These are phyloP conservation scores for Anthracocystis panici-leucophaei DNA, from an alignment of 1,284 basidiomycete genomes.

Conservation along the genomic window DNA sequence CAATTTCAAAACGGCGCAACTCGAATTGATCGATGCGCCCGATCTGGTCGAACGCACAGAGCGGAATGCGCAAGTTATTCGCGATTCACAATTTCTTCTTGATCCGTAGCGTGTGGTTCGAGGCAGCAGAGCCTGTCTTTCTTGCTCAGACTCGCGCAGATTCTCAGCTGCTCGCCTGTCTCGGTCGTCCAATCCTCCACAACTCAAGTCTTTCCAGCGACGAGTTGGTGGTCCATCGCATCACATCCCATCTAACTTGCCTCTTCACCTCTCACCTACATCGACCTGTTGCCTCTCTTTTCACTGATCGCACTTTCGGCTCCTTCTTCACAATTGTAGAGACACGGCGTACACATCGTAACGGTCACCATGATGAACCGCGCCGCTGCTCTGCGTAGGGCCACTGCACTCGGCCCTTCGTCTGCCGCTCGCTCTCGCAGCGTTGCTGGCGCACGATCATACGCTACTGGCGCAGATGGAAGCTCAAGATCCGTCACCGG, in stretches of 20 bases:
- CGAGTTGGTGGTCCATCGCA: not conserved
- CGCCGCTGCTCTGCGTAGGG: constrained; percentile 45
- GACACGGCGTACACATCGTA: constrained; percentile 5
- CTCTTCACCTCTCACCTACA: constrained; percentile 1
- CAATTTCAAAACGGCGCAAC: too few relatives aligned
- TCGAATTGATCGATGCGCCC: not conserved
- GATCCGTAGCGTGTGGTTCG: not conserved
- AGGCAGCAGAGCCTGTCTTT: constrained; percentile 6
- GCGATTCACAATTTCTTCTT: constrained; percentile 25
- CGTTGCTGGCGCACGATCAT: constrained; percentile 29
- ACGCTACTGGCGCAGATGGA: constrained; percentile 36
- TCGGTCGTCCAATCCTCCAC: constrained; percentile 28
- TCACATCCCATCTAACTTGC: constrained; percentile 3
- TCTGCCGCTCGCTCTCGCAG: constrained; percentile 25
- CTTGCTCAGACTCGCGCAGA: constrained; percentile 1
- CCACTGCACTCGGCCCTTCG: constrained; percentile 30
- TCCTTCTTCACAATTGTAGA: not conserved
- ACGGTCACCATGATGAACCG: constrained; percentile 46
- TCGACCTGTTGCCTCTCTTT: not conserved
- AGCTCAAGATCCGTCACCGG: constrained; percentile 37
- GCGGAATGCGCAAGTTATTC: not conserved
- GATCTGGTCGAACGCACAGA: not conserved
- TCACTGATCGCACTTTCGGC: not conserved
- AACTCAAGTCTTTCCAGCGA: constrained; percentile 17
- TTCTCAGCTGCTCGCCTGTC: not conserved